Evolutionary conservation across 768 basidiomycete genomes (phyloP).

Genomic region (Candolleomyces eurysporus): DNA sequence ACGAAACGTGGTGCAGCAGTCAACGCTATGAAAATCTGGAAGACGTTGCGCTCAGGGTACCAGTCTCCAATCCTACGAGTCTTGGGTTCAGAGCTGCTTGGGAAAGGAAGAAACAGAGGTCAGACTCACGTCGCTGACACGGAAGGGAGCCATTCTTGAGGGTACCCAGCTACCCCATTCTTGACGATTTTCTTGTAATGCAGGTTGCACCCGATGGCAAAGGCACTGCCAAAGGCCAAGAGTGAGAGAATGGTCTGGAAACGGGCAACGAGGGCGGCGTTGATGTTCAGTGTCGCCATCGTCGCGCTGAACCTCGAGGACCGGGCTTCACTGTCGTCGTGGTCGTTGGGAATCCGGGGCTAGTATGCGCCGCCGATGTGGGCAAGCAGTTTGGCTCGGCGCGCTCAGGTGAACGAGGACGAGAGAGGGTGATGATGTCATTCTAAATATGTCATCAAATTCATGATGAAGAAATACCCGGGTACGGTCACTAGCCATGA

Average conservation of each 20-base stretch:
- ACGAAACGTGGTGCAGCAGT: slow-evolving; percentile 81
- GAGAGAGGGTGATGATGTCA: neutral
- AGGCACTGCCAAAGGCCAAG: slow-evolving; percentile 62
- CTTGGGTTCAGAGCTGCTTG: neutral
- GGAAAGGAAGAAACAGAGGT: neutral
- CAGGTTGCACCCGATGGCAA: slow-evolving; percentile 61
- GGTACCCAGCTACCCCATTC: slow-evolving; percentile 80
- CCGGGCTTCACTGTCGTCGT: neutral
- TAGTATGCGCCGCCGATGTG: neutral
- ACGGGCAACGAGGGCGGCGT: slow-evolving; percentile 56
- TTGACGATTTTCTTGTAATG: slow-evolving; percentile 85
- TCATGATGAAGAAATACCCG: neutral
- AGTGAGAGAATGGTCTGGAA: slow-evolving; percentile 66
- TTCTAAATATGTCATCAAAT: neutral
- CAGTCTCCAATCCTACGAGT: slow-evolving; percentile 78
- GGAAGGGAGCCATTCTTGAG: slow-evolving; percentile 89
- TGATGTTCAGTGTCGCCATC: slow-evolving; percentile 23
- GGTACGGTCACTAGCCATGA: slow-evolving; percentile 5
- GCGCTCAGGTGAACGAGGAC: neutral
- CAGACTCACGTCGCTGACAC: slow-evolving; percentile 75
- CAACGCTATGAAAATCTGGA: slow-evolving; percentile 85
- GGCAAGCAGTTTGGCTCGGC: neutral
- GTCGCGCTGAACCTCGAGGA: neutral
- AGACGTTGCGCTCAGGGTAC: slow-evolving; percentile 82
- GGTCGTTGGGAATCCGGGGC: neutral